A percentile compares a stretch with the other conserved stretches of the same genome.
Conservation (phyloP, 2,329 filamentous ascomycete genomes). For the Aspergillus quadricinctus region DNA sequence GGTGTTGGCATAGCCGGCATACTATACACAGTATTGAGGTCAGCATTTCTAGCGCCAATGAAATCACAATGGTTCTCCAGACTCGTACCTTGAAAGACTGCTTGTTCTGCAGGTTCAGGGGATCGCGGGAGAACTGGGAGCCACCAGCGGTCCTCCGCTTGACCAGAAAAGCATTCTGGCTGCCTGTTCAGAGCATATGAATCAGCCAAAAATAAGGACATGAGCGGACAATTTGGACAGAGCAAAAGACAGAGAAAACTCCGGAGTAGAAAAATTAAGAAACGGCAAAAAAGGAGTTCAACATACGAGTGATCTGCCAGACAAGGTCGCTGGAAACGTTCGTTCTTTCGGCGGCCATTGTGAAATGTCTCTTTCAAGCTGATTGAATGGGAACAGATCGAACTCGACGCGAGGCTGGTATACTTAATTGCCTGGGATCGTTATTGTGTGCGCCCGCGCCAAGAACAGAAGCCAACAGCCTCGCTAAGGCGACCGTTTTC, state of each 20-base stretch:
- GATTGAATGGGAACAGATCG: conserved; percentile 21
- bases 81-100: conserved; percentile 76
- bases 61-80: neutral
- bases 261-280: neutral
- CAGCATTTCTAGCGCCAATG: conserved; percentile 10
- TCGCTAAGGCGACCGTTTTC: conserved; percentile 38
- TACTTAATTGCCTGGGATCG: conserved; percentile 8
- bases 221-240: neutral
- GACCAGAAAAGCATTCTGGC: conserved; percentile 84
- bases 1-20: conserved; percentile 88
- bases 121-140: conserved; percentile 88
- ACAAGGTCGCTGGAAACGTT: conserved; percentile 87
- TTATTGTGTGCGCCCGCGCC: conserved; percentile 27
- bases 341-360: conserved; percentile 50
- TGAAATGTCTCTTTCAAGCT: conserved; percentile 24
- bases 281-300: conserved; percentile 8
- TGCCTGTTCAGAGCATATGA: conserved; percentile 52
- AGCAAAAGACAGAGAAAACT: neutral
- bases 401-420: conserved; percentile 18
- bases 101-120: conserved; percentile 87
- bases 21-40: conserved; percentile 47
- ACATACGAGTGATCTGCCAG: conserved; percentile 95
- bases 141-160: conserved; percentile 79
- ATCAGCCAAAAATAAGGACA: conserved; percentile 10
- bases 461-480: conserved; percentile 23